These are phyloP conservation scores for Dioscorea alata DNA, from an alignment of 106 monocot genomes.

Conservation along the genomic window DNA sequence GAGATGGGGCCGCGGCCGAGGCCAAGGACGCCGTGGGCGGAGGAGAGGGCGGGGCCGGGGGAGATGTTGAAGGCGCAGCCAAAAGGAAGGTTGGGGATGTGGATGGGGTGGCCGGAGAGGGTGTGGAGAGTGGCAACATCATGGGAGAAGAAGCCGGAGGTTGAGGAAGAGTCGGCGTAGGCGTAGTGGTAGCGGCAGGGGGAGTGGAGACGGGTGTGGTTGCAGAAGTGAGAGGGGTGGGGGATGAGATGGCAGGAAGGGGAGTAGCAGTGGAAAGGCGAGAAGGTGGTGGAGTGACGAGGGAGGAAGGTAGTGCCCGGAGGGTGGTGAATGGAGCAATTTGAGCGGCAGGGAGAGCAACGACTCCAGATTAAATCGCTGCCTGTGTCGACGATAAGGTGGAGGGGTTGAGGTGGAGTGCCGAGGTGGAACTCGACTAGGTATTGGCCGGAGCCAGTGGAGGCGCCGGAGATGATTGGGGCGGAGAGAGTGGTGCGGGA, in stretches of 20 bases:
- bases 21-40: constrained; percentile 32
- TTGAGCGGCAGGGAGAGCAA: constrained; percentile 25
- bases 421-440: constrained; percentile 27
- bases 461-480: constrained; percentile 35
- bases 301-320: constrained; percentile 19
- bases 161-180: constrained; percentile 36
- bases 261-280: constrained; percentile 31
- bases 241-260: constrained; percentile 34
- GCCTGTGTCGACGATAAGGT: constrained; percentile 38
- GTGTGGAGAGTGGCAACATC: constrained; percentile 18
- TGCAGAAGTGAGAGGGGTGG: constrained; percentile 1
- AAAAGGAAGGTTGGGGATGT: constrained; percentile 15
- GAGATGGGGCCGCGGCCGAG: constrained; percentile 49
- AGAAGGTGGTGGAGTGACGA: constrained; percentile 33
- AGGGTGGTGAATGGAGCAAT: constrained; percentile 17
- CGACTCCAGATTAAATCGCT: constrained; percentile 41
- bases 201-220: constrained; percentile 16
- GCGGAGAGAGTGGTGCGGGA: constrained; percentile 10
- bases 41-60: neutral
- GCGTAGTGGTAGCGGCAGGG: constrained; percentile 51
- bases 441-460: constrained; percentile 35
- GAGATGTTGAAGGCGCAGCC: constrained; percentile 38
- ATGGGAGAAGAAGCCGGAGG: constrained; percentile 36
- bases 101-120: neutral
- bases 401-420: constrained; percentile 26